Base-by-base conservation (phyloP, 129 eudicot species). In the Chrysanthemum lavandulifolium region DNA sequence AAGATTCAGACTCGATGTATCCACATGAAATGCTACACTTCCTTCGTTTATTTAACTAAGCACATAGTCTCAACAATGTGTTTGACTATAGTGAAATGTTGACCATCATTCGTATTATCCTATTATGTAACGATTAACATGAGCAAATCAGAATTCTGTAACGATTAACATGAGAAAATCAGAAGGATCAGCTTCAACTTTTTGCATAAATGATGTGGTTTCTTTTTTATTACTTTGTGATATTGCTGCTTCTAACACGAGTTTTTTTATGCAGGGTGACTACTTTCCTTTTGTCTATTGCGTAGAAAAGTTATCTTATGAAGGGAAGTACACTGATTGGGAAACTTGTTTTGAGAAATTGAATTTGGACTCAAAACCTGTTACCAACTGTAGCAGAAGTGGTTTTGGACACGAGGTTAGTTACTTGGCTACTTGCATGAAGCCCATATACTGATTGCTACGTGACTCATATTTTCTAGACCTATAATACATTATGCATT, bases 271-370 rank as follows among this genome's bases (percentile, higher is more conserved):
- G 81, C 91, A 95, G 99, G 83, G 78, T 31, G 92, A 83, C 72
- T 74, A 95, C 77, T 95, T 95, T 65, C 89, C 99, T 61, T 86
- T 88, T 77, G 63, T 95, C 61, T 82, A 88, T 50, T 95, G 99
- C 43, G 86, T 95, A 56, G 99, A 95, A 64, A 83, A 49, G 61
- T 80, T 95, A 57, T 86, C 84, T 16, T 79, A 81, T 59, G 77
- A 84, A 63, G 73, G 68, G 25, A 82, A 88, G 55, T 84, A 84
- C 15, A 52, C 76, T 13, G 71, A 88, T 40, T 95, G 99, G 99
- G 96, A 84, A 68, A 90, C 94, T n/a, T 95, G 99, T 74, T 95
- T 84, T 77, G 77, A 72, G 76, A 86, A 86, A 69, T 53, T 95
- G 84, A 80, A 81, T 49, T 68, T 88, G 86, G 93, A 90, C 81